Conservation (phyloP, 2,329 filamentous ascomycete genomes). For the Talaromyces pinophilus region DNA sequence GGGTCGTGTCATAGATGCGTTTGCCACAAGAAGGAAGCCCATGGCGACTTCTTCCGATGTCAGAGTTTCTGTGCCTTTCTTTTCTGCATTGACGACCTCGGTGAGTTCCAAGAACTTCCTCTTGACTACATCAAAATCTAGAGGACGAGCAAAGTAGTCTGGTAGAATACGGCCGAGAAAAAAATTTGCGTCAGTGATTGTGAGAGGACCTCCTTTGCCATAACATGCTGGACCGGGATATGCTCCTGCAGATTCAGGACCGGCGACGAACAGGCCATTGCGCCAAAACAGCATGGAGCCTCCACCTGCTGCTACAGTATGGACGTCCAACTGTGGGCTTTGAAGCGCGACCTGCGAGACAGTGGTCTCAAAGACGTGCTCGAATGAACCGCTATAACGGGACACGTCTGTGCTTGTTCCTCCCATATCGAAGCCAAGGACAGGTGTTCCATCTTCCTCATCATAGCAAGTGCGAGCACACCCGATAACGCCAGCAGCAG, state of each 20-base stretch:
- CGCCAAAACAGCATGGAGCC: conserved; percentile 69
- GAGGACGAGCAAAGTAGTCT: conserved; percentile 60
- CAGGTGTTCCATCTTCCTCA: conserved; percentile 71
- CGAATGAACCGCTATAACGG: conserved; percentile 80
- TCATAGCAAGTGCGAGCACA: conserved; percentile 92
- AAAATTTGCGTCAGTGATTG: conserved; percentile 91
- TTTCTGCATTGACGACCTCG: conserved; percentile 44
- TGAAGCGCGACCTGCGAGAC: conserved; percentile 91
- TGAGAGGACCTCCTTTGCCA: conserved; percentile 81
- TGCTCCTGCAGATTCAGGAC: conserved; percentile 83
- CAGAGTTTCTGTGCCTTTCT: conserved; percentile 31
- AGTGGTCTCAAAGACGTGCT: conserved; percentile 90
- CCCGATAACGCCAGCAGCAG: conserved; percentile 85
- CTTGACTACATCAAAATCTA: conserved; percentile 47
- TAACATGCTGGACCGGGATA: conserved; percentile 91
- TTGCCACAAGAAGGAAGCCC: conserved; percentile 30
- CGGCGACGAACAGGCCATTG: conserved; percentile 85
- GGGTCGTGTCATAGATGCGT: conserved; percentile 30
- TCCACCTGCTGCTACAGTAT: conserved; percentile 87
- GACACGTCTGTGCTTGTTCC: conserved; percentile 88
- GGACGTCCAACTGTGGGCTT: conserved; percentile 86
- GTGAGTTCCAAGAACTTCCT: conserved; percentile 48
- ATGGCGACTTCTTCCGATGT: conserved; percentile 31
- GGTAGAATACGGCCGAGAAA: conserved; percentile 80
- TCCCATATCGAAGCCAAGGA: conserved; percentile 95